Conservation (phyloP, 371 early-diverging fungal species). For the Thermomucor indicae-seudaticae region DNA sequence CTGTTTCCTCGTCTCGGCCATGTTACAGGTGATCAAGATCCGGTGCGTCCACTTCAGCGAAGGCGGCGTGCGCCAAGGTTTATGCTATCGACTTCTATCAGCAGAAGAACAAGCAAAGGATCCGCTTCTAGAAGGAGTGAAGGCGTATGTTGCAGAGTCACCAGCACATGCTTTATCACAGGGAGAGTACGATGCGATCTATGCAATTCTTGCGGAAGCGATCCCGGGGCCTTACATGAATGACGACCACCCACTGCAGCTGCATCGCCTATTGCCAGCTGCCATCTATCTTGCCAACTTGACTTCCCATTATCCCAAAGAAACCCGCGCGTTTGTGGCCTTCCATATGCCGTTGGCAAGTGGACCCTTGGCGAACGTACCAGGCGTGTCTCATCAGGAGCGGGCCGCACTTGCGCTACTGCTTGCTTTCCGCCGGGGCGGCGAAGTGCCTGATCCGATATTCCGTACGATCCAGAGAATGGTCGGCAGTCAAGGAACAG, state of each 20-base stretch:
- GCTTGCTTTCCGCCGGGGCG: slow-evolving; percentile 55
- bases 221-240: slow-evolving; percentile 28
- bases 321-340: slow-evolving; percentile 54
- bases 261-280: slow-evolving; percentile 51
- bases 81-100: slow-evolving; percentile 46
- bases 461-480: slow-evolving; percentile 32
- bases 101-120: slow-evolving; percentile 45
- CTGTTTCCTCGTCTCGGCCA: slow-evolving; percentile 51
- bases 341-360: slow-evolving; percentile 59
- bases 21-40: slow-evolving; percentile 46
- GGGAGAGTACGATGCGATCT: slow-evolving; percentile 34
- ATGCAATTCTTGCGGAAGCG: slow-evolving; percentile 23
- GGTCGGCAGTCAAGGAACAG: slow-evolving; percentile 34
- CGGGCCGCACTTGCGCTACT: slow-evolving; percentile 52
- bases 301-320: slow-evolving; percentile 55
- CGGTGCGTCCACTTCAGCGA: slow-evolving; percentile 53
- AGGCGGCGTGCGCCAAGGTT: slow-evolving; percentile 62
- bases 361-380: slow-evolving; percentile 55
- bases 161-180: slow-evolving; percentile 12
- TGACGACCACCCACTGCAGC: slow-evolving; percentile 27
- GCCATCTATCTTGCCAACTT: slow-evolving; percentile 52
- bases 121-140: slow-evolving; percentile 50
- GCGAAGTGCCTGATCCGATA: slow-evolving; percentile 41
- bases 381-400: slow-evolving; percentile 53
- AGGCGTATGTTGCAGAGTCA: slow-evolving; percentile 34